Evolutionary conservation across 148 eudicot genomes (phyloP), one percentile per base, ranked within the genome.

Genomic region (Mesembryanthemum crystallinum): DNA sequence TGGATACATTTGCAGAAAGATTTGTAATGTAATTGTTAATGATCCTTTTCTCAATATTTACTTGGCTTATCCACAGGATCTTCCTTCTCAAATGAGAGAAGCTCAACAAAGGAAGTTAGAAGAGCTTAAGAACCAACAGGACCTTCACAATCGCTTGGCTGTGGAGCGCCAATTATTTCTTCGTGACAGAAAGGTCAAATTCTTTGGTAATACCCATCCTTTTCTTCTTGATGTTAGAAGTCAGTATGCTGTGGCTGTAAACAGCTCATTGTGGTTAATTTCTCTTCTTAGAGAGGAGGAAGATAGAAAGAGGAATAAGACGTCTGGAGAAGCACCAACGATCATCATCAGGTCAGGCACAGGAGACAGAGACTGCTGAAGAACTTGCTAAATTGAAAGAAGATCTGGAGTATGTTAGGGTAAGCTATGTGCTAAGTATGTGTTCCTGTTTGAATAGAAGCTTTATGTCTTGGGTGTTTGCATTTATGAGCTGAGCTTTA

Each of bases 321-420:
- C 89, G 99, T 61, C 60, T 92, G 85, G 96, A 95, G 85, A 92
- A 92, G 85, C 85, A 83, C 83, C 99, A 89, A 51, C 93, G 97
- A 47, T 47, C 84, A 70, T 84, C 89, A 70, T 76, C 86, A 60
- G 89, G 80, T 59, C 92, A 86, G 71, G 80, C 87, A 32, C 91
- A 89, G 74, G 97, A 95, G 83, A 83, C 85, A 63, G 88, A 86
- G 57, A 77, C 83, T 83, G 71, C 82, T 28, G 91, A 82, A 33
- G 89, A 92, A 83, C 91, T 95, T 64, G 77, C 85, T 67, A 85
- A 80, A 78, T 72, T 92, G 81, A 90, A 95, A 80, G 93, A 95
- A 81, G 99, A 95, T 84, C 91, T 95, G 81, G 99, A 95, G 85
- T 95, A 95, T 85, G 96, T 95, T 75, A 76, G 88, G 91, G 98